Evolutionary conservation across 2,329 filamentous ascomycete genomes (phyloP), one percentile per base, ranked within the genome.

Genomic region (Apiospora rasikravindrae): DNA sequence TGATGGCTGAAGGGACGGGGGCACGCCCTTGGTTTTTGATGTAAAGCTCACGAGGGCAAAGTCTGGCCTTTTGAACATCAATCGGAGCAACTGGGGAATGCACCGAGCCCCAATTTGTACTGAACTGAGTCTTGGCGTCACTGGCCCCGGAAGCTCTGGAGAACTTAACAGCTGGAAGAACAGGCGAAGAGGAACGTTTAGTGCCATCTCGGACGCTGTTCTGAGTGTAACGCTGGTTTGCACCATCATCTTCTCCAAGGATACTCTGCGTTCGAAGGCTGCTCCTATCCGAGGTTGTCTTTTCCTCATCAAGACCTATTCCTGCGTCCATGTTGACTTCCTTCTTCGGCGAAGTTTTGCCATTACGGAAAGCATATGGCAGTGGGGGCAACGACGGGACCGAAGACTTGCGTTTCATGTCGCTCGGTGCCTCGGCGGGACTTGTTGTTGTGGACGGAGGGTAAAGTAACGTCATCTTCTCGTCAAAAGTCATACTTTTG

Each of bases 401-500:
- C 2, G 83, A 83, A 4, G 84, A 85, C 71, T 81, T 81, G 11
- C 82, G 81, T 45, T 75, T 79, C 7, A 66, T 72, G 7, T 70
- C 49, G 19, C 33, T 70, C 26, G 66, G 71, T 29, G 70, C 57
- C 57, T 64, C 57, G 33, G 33, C 57, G 33, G 57, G 57, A 33
- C 57, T 64, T 40, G 57, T 64, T n/a, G 57, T 64, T 4, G 57
- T 24, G 69, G 84, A 79, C 10, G 80, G 77, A 4, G 85, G 82
- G 74, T 88, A 88, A 33, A 90, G 79, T 6, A 88, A 78, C 1
- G 83, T 80, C 81, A 90, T 87, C 77, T 89, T 90, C 75, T 90
- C 88, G 69, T 89, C 83, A 73, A 88, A 85, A 0, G 87, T 88
- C 88, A 89, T 90, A 77, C 87, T 89, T 78, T 85, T 86, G 3